phyloP scores from a whole-genome alignment of 1,284 basidiomycete genomes.

The Grifola frondosa region DNA sequence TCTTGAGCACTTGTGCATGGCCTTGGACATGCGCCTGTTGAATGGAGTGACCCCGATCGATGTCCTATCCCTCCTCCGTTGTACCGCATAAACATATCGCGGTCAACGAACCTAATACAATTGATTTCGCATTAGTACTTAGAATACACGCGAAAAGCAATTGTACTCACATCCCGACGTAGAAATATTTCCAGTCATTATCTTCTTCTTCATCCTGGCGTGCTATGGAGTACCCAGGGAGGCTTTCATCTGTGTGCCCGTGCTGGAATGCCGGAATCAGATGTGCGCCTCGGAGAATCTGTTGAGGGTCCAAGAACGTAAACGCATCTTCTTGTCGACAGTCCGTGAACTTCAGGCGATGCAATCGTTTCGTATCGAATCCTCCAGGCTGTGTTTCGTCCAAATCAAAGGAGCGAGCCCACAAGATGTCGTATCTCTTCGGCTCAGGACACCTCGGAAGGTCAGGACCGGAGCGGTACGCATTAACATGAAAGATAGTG shows the following conservation, averaged over 20 bases:
- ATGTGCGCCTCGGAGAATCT: constrained; percentile 37
- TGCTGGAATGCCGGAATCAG: constrained; percentile 35
- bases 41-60: too few relatives aligned
- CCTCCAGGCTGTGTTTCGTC: constrained; percentile 21
- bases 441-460: not conserved
- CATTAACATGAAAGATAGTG: constrained; percentile 24
- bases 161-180: constrained; percentile 7
- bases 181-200: constrained; percentile 4
- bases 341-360: constrained; percentile 36
- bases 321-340: constrained; percentile 31
- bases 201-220: not conserved
- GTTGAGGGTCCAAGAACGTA: constrained; percentile 39
- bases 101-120: constrained; percentile 2
- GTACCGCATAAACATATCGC: constrained; percentile 6
- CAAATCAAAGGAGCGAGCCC: constrained; percentile 35
- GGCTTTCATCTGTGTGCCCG: constrained; percentile 21
- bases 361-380: constrained; percentile 22
- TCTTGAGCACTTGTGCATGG: too few relatives aligned
- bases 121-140: too few relatives aligned
- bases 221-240: constrained; percentile 22
- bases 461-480: constrained; percentile 3
- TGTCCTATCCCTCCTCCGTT: not conserved
- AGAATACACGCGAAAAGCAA: too few relatives aligned
- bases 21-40: too few relatives aligned
- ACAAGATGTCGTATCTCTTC: constrained; percentile 32